These are phyloP conservation scores for Solanum pimpinellifolium DNA, from an alignment of 257 asterid genomes.

Conservation along the genomic window DNA sequence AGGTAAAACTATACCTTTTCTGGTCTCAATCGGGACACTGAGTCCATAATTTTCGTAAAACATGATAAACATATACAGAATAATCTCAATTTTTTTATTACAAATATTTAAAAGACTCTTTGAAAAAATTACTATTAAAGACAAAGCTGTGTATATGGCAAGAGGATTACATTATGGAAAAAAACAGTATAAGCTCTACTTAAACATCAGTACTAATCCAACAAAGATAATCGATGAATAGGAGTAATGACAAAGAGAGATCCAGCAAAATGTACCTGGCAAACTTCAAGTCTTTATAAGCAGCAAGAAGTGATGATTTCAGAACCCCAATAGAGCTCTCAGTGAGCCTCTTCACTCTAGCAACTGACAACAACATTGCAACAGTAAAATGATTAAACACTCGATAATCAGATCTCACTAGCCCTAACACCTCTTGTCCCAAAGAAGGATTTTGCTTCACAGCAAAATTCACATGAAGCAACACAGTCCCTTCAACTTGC, in stretches of 20 bases:
- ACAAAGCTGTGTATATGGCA: neutral
- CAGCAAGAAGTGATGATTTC: slow-evolving; percentile 46
- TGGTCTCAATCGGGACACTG: neutral
- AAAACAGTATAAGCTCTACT: neutral
- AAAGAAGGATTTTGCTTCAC: slow-evolving; percentile 81
- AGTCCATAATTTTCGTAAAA: neutral
- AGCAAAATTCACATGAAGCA: slow-evolving; percentile 81
- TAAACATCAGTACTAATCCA: neutral
- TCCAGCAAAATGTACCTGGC: slow-evolving; percentile 36
- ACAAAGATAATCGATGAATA: neutral
- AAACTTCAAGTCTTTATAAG: slow-evolving; percentile 58
- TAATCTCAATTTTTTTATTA: neutral
- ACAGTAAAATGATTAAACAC: slow-evolving; percentile 74
- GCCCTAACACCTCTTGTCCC: slow-evolving; percentile 66
- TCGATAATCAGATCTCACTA: slow-evolving; percentile 53
- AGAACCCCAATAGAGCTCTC: slow-evolving; percentile 60
- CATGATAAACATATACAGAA: neutral
- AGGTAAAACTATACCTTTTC: neutral
- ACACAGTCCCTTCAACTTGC: slow-evolving; percentile 83
- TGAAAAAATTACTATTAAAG: neutral
- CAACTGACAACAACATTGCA: slow-evolving; percentile 60
- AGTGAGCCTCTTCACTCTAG: slow-evolving; percentile 64
- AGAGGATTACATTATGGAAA: neutral
- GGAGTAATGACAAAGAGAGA: neutral
- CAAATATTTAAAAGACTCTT: neutral